These are phyloP conservation scores for Ceratocystis smalleyi DNA, from an alignment of 2,329 filamentous ascomycete species.

Conservation along the genomic window DNA sequence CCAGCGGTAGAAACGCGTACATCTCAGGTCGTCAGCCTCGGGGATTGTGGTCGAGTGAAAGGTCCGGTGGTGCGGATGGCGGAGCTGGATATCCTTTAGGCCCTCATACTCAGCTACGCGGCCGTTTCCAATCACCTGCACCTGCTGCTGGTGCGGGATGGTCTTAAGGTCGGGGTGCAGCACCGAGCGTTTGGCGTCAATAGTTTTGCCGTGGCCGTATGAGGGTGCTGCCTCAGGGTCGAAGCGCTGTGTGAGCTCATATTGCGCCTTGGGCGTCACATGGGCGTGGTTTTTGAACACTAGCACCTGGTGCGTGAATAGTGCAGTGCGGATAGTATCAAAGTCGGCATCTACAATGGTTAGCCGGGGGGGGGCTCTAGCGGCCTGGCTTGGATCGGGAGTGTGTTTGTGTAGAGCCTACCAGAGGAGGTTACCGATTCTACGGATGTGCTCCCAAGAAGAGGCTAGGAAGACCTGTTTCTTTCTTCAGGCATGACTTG, in stretches of 20 bases:
- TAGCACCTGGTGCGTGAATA: constrained; percentile 54
- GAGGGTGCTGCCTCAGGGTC: constrained; percentile 46
- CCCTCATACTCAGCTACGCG: constrained; percentile 55
- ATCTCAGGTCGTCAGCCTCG: constrained; percentile 33
- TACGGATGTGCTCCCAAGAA: constrained; percentile 30
- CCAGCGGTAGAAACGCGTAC: constrained; percentile 55
- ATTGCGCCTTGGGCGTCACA: constrained; percentile 55
- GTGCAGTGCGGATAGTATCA: constrained; percentile 43
- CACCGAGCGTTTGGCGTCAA: constrained; percentile 48
- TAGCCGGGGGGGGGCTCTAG: neutral
- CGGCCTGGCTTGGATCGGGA: neutral
- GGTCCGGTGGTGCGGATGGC: constrained; percentile 61
- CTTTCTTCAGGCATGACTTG: neutral
- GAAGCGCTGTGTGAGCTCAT: constrained; percentile 56
- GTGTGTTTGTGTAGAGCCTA: constrained; percentile 23
- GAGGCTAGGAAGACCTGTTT: neutral
- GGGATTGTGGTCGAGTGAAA: constrained; percentile 55
- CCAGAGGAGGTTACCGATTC: constrained; percentile 45
- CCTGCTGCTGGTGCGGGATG: constrained; percentile 62
- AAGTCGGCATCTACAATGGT: constrained; percentile 44
- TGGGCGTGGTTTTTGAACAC: constrained; percentile 53
- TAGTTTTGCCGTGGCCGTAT: constrained; percentile 63
- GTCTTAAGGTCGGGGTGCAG: constrained; percentile 69
- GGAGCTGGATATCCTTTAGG: constrained; percentile 48
- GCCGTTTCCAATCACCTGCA: constrained; percentile 68